Base-by-base conservation (phyloP, 371 early-diverging fungal genomes). In the Mucor mucedo region DNA sequence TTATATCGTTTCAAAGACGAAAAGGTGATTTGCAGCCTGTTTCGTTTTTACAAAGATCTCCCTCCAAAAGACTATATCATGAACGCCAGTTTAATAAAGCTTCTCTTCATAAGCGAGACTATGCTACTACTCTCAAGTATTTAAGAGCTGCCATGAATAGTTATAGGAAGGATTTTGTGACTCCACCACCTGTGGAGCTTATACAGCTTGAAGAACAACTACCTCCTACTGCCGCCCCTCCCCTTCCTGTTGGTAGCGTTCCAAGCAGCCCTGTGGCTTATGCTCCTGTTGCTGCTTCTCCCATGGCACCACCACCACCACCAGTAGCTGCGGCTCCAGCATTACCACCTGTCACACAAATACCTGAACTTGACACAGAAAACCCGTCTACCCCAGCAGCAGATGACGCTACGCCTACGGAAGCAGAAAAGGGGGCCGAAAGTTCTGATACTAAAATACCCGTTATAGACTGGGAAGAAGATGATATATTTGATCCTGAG, bases 401-500 rank as follows among this genome's bases (percentile, higher is more conserved):
- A 13, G 28, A 10, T 58, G 27, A 14, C 4, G 14, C 49, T 7
- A 30, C 10, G 1, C 1, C 48, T 35, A 13, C 58, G 6, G 6
- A 47, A 13, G 27, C 39, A 14, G 60, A 50, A 10, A 27, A 35
- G 38, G 33, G 45, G 21, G 39, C 35, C 9, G 49, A 45, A 1
- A 38, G 21, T 2, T 7, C 38, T n/a, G 50, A 48, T 21, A 28
- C 39, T 6, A 8, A 49, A 14, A 49, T 50, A 13, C 11, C 29
- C n/a, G 27, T 35, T 13, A 47, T 45, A 9, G 56, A 63, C 40
- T 40, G 55, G 10, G 63, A 63, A 41, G 63, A 63, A 41, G 56
- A 56, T 29, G 63, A 56, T 42, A 1, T 10, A 5, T 56, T 53
- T 27, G 52, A 63, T 50, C 63, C 57, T 21, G 56, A 63, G 40